Percentiles rank a stretch among this genome's conserved stretches.
phyloP scores from a whole-genome alignment of 2,329 filamentous ascomycete species.

The Alternaria viburni region DNA sequence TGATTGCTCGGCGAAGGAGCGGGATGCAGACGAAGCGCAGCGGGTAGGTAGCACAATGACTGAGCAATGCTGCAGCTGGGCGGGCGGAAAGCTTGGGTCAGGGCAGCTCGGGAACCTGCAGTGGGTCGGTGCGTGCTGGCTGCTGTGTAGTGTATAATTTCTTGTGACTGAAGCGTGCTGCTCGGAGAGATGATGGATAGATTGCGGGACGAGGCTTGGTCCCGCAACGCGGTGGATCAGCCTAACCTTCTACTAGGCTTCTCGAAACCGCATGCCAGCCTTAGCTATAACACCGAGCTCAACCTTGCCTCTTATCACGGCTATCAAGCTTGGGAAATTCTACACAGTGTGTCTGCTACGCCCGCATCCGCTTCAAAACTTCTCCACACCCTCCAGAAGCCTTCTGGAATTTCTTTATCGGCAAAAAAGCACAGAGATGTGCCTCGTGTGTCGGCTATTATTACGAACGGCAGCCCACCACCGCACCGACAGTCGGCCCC shows the following conservation, averaged over 20 bases:
- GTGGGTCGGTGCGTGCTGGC: background rate
- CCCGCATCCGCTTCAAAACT: background rate
- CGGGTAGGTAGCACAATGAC: slow-evolving; percentile 5
- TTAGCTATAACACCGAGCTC: background rate
- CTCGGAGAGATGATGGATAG: slow-evolving; percentile 17
- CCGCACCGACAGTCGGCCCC: background rate
- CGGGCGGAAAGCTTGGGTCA: background rate
- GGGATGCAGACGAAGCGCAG: slow-evolving; percentile 6
- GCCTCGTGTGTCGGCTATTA: slow-evolving; percentile 1
- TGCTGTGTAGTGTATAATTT: slow-evolving; percentile 1
- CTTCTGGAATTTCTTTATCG: background rate
- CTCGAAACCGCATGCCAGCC: slow-evolving; percentile 15
- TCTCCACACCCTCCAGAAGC: background rate
- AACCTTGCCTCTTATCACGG: background rate
- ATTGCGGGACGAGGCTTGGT: slow-evolving; percentile 22
- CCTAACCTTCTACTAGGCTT: slow-evolving; percentile 14
- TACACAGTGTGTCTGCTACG: background rate
- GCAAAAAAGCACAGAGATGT: slow-evolving; percentile 5
- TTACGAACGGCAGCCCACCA: slow-evolving; percentile 4
- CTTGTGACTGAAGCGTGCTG: slow-evolving; percentile 11
- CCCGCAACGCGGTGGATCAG: slow-evolving; percentile 17
- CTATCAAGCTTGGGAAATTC: background rate
- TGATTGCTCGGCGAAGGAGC: slow-evolving; percentile 10
- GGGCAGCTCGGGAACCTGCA: slow-evolving; percentile 2
- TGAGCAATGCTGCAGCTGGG: slow-evolving; percentile 4